A percentile compares a stretch with the other conserved stretches of the same genome.
phyloP scores from a whole-genome alignment of 768 basidiomycete species.

The Collybia nuda region DNA sequence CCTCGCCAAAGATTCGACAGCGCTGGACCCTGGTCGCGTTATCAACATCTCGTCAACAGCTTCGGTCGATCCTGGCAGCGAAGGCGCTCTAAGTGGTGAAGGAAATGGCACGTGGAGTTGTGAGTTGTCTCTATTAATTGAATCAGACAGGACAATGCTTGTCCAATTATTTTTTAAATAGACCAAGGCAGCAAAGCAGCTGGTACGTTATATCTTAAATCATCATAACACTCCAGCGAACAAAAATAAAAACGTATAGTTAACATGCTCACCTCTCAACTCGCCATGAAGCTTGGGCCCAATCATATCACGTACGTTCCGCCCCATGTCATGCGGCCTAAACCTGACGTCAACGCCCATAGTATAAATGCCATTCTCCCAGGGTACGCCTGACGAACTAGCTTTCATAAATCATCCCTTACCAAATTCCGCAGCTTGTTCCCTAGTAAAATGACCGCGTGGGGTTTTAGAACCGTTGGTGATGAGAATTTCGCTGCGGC shows the following conservation, averaged over 20 bases:
- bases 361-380: slow-evolving; percentile 86
- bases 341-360: slow-evolving; percentile 6
- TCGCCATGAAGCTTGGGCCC: slow-evolving; percentile 65
- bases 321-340: slow-evolving; percentile 8
- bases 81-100: slow-evolving; percentile 46
- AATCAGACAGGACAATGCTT: not conserved
- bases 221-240: not conserved
- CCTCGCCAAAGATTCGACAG: slow-evolving; percentile 63
- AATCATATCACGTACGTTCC: slow-evolving; percentile 65
- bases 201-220: slow-evolving; percentile 29
- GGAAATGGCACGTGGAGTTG: slow-evolving; percentile 80
- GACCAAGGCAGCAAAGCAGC: slow-evolving; percentile 87
- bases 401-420: not conserved
- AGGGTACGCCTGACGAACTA: slow-evolving; percentile 44
- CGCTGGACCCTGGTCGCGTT: slow-evolving; percentile 67
- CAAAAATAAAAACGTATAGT: slow-evolving; percentile 30
- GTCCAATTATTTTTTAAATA: slow-evolving; percentile 21
- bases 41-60: slow-evolving; percentile 82
- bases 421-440: slow-evolving; percentile 51
- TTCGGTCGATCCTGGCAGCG: slow-evolving; percentile 51
- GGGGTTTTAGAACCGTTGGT: slow-evolving; percentile 55
- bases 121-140: slow-evolving; percentile 39
- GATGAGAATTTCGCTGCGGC: slow-evolving; percentile 46
- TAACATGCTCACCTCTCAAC: slow-evolving; percentile 75
- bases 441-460: slow-evolving; percentile 85